These are phyloP conservation scores for Domatiomyces catenatus DNA, from an alignment of 2,329 filamentous ascomycete genomes.

Conservation along the genomic window DNA sequence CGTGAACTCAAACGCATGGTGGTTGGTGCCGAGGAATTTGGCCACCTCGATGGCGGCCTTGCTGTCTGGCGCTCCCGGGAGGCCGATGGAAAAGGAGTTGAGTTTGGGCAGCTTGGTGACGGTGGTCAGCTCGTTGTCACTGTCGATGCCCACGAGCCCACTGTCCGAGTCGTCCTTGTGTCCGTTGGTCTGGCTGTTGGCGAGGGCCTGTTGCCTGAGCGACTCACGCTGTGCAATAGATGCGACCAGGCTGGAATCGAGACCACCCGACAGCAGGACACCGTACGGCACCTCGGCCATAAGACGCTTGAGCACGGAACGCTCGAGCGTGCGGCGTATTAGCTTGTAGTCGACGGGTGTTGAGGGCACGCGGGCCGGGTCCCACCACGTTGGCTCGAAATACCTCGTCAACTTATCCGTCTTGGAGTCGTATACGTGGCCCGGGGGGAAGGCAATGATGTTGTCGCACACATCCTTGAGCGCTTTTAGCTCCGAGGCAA, in stretches of 20 bases:
- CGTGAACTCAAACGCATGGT: conserved; percentile 96
- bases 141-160: conserved; percentile 83
- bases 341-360: conserved; percentile 70
- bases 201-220: conserved; percentile 47
- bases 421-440: conserved; percentile 89
- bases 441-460: conserved; percentile 84
- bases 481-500: conserved; percentile 92
- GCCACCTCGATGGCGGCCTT: conserved; percentile 84
- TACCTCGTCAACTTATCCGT: conserved; percentile 75
- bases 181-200: conserved; percentile 32
- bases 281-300: conserved; percentile 99
- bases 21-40: conserved; percentile 91
- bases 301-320: conserved; percentile 82
- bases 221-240: conserved; percentile 93
- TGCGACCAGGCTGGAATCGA: conserved; percentile 90
- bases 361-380: conserved; percentile 60
- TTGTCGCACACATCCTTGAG: conserved; percentile 87
- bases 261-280: conserved; percentile 82
- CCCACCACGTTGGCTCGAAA: conserved; percentile 86
- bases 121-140: conserved; percentile 75
- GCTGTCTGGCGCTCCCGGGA: conserved; percentile 83
- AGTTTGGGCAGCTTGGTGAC: conserved; percentile 85
- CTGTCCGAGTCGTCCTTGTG: conserved; percentile 41
- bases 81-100: conserved; percentile 96
- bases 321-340: conserved; percentile 70